Evolutionary conservation across 495 filamentous ascomycete genomes (phyloP).

Genomic region (Physcia stellaris): DNA sequence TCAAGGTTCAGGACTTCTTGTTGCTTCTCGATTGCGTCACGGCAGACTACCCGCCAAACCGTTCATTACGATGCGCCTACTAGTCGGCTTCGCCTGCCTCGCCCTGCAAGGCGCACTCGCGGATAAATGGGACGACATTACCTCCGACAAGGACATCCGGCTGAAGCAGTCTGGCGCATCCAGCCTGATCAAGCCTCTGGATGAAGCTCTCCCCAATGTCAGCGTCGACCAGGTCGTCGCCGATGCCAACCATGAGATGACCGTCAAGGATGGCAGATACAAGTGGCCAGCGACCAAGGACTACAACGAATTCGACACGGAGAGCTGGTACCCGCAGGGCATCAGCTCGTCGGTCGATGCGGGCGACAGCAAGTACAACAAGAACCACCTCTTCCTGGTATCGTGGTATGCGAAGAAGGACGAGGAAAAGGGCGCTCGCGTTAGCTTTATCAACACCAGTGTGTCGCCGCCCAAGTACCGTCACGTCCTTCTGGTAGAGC

Average conservation of each 20-base stretch:
- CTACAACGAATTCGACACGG: constrained; percentile 21
- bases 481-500: constrained; percentile 26
- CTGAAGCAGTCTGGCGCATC: constrained; percentile 1
- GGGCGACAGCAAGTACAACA: constrained; percentile 17
- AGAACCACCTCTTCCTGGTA: constrained; percentile 23
- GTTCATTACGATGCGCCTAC: neutral
- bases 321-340: constrained; percentile 27
- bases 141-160: constrained; percentile 2
- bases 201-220: constrained; percentile 13
- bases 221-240: constrained; percentile 22
- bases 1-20: neutral
- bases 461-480: constrained; percentile 20
- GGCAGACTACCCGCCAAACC: neutral
- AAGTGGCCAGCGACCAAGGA: constrained; percentile 19
- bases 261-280: constrained; percentile 13
- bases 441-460: constrained; percentile 24
- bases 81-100: neutral
- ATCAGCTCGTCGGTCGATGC: constrained; percentile 27
- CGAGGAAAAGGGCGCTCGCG: constrained; percentile 19
- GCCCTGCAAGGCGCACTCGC: neutral
- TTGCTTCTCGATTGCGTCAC: neutral
- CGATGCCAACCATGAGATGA: constrained; percentile 24
- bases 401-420: constrained; percentile 25
- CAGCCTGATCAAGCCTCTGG: constrained; percentile 12
- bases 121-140: neutral